Evolutionary conservation across 345 rosid species (phyloP).

Genomic region (Eucalyptus marginata): DNA sequence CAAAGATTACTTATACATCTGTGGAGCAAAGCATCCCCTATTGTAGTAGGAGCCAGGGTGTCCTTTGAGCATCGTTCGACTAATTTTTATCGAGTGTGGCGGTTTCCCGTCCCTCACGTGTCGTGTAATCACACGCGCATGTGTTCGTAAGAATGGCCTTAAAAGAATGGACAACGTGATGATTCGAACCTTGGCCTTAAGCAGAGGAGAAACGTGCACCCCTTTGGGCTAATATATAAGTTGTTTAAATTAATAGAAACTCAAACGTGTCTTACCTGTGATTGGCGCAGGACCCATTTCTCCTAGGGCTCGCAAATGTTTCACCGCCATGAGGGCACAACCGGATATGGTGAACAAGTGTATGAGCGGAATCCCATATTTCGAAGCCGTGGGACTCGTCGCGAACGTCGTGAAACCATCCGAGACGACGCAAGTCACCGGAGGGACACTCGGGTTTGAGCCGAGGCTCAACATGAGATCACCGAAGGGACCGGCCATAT

Average conservation of each 20-base stretch:
- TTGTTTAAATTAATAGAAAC: neutral
- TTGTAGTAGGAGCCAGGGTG: neutral
- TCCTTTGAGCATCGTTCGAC: neutral
- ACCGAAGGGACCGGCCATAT: neutral
- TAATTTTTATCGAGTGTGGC: neutral
- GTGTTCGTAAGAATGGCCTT: neutral
- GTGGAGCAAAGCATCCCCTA: neutral
- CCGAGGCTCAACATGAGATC: neutral
- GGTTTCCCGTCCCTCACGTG: neutral
- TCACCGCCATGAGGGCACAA: neutral
- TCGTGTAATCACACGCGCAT: neutral
- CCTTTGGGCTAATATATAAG: neutral
- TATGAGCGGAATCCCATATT: neutral
- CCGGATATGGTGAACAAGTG: neutral
- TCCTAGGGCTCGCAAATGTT: neutral
- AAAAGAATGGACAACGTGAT: neutral
- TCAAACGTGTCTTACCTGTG: neutral
- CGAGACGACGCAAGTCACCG: neutral
- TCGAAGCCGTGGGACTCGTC: neutral
- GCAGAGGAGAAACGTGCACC: neutral
- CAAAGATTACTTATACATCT: neutral
- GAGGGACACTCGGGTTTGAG: neutral
- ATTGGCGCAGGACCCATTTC: constrained; percentile 1
- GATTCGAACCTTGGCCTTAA: neutral
- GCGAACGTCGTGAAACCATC: neutral